Evolutionary conservation across 805 yeast genomes (phyloP).

Genomic region (Starmerella cellae): DNA sequence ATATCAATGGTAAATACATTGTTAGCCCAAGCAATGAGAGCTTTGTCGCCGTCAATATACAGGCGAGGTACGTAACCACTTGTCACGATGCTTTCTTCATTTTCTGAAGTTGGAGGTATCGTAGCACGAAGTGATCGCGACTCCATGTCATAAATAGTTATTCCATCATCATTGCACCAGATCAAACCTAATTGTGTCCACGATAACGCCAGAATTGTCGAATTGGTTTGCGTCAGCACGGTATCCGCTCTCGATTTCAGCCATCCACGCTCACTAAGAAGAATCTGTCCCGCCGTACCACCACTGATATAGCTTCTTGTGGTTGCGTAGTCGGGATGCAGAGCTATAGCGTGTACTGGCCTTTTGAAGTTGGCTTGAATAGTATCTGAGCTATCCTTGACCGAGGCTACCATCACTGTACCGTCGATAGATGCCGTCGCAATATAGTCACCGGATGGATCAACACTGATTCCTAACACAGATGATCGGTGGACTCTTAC

Average conservation of each 20-base stretch:
- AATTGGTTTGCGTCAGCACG: conserved; percentile 32
- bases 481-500: conserved; percentile 79
- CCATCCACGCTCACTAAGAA: conserved; percentile 72
- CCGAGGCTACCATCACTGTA: conserved; percentile 67
- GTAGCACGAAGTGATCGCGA: conserved; percentile 38
- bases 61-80: conserved; percentile 78
- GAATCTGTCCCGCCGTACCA: conserved; percentile 76
- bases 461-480: conserved; percentile 50
- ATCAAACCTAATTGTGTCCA: conserved; percentile 48
- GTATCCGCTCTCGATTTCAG: conserved; percentile 67
- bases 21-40: conserved; percentile 71
- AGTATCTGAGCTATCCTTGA: conserved; percentile 48
- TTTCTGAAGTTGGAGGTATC: conserved; percentile 30
- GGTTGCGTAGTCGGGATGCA: conserved; percentile 54
- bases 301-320: conserved; percentile 67
- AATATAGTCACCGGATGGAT: conserved; percentile 49
- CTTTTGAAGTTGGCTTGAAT: conserved; percentile 70
- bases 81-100: conserved; percentile 32
- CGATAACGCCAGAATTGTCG: conserved; percentile 50
- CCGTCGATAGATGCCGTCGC: conserved; percentile 94
- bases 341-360: conserved; percentile 75
- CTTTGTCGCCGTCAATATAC: conserved; percentile 27
- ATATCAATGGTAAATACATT: conserved; percentile 51
- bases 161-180: conserved; percentile 79
- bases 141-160: conserved; percentile 48